A percentile compares a stretch with the other conserved stretches of the same genome.
These are phyloP conservation scores for Scytalidium sp. DNA, from an alignment of 2,329 filamentous ascomycete genomes.

Conservation along the genomic window DNA sequence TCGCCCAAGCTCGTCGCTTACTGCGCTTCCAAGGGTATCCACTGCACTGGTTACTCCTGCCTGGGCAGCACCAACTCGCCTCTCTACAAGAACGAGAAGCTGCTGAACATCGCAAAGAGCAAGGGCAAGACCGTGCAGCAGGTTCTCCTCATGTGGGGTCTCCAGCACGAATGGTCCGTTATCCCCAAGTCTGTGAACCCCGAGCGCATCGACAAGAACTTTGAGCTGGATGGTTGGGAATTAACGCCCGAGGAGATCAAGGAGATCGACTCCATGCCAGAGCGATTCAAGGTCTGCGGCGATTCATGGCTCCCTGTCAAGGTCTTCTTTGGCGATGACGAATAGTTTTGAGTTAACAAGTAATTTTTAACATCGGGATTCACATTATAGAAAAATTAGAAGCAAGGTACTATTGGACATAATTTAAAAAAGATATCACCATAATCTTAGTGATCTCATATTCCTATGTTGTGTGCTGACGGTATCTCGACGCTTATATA, in stretches of 20 bases:
- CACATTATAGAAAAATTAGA: not conserved
- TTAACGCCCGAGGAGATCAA: slow-evolving; percentile 71
- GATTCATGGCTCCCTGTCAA: slow-evolving; percentile 72
- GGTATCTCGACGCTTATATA: not conserved
- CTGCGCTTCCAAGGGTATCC: slow-evolving; percentile 70
- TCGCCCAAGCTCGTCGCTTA: slow-evolving; percentile 76
- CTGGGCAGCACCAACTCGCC: slow-evolving; percentile 70
- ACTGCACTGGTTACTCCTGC: slow-evolving; percentile 72
- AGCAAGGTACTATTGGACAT: too few species aligned
- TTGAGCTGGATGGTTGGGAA: slow-evolving; percentile 69
- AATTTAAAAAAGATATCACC: too few species aligned
- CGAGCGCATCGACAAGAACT: slow-evolving; percentile 73
- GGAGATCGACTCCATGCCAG: slow-evolving; percentile 43
- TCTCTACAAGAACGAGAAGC: slow-evolving; percentile 62
- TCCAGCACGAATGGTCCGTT: slow-evolving; percentile 77
- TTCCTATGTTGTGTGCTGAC: too few species aligned
- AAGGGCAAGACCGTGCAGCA: slow-evolving; percentile 72
- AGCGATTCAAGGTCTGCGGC: slow-evolving; percentile 77
- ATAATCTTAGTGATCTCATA: too few species aligned
- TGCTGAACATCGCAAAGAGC: slow-evolving; percentile 59
- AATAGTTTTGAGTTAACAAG: slow-evolving; percentile 45
- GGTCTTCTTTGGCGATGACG: slow-evolving; percentile 82
- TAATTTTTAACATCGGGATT: too few species aligned
- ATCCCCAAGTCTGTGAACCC: slow-evolving; percentile 82
- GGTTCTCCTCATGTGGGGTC: slow-evolving; percentile 75